phyloP scores from a whole-genome alignment of 306 rosid genomes.

The Amphicarpaea edgeworthii region DNA sequence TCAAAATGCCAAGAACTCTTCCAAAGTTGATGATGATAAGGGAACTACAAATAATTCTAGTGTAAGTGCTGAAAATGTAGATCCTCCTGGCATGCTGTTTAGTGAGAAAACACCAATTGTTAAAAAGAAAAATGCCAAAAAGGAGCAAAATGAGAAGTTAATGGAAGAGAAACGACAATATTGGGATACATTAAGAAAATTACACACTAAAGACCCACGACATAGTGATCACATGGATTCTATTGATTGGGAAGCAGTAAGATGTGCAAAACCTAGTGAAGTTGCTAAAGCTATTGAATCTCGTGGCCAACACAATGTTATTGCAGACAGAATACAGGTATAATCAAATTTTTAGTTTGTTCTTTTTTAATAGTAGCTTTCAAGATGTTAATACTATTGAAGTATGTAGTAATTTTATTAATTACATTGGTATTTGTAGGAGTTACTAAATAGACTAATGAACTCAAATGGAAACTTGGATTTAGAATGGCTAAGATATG shows the following conservation, averaged over 20 bases:
- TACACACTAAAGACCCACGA: neutral
- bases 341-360: neutral
- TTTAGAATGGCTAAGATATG: slow-evolving; percentile 80
- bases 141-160: slow-evolving; percentile 38
- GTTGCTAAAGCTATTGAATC: slow-evolving; percentile 58
- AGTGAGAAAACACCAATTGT: neutral
- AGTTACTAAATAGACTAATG: slow-evolving; percentile 53
- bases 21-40: neutral
- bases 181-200: slow-evolving; percentile 62
- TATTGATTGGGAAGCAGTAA: slow-evolving; percentile 72
- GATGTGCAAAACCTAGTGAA: slow-evolving; percentile 43
- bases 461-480: slow-evolving; percentile 52
- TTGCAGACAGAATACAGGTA: slow-evolving; percentile 66
- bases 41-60: neutral
- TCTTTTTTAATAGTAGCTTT: neutral
- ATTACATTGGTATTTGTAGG: slow-evolving; percentile 48
- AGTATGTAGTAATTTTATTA: neutral
- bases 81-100: neutral
- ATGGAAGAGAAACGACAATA: slow-evolving; percentile 24
- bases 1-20: neutral
- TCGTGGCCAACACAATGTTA: slow-evolving; percentile 70
- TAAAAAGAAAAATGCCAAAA: neutral
- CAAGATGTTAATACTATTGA: neutral
- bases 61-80: neutral
- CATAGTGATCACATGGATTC: slow-evolving; percentile 51